A percentile compares a stretch with the other conserved stretches of the same genome.
These are phyloP conservation scores for Immersiella caudata DNA, from an alignment of 495 filamentous ascomycete genomes.

Conservation along the genomic window DNA sequence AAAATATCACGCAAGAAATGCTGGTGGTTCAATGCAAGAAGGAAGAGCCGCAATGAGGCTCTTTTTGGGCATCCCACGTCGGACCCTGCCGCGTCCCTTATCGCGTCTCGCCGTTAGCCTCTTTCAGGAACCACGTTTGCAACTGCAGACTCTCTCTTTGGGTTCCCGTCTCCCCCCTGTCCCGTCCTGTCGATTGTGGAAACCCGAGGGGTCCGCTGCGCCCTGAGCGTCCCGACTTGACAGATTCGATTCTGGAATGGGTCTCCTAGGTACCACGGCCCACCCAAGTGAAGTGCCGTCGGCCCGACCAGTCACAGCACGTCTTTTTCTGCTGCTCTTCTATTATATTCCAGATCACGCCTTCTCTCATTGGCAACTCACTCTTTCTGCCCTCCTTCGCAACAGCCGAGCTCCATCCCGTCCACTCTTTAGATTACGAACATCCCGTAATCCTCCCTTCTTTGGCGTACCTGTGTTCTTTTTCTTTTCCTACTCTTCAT, in stretches of 20 bases:
- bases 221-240: neutral
- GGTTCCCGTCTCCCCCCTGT: neutral
- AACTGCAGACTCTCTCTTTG: neutral
- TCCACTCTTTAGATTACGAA: constrained; percentile 39
- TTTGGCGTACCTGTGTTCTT: neutral
- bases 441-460: neutral
- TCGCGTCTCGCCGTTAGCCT: neutral
- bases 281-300: neutral
- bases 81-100: constrained; percentile 5
- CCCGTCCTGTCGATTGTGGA: neutral
- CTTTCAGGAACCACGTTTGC: neutral
- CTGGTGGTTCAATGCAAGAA: neutral
- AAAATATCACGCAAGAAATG: neutral
- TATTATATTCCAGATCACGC: neutral
- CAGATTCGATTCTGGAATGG: neutral
- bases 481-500: neutral
- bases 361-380: neutral
- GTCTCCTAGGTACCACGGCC: neutral
- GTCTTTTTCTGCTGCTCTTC: neutral
- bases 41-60: neutral
- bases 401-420: constrained; percentile 22
- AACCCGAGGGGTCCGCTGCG: neutral
- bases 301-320: constrained; percentile 8
- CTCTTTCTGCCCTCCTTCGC: constrained; percentile 2
- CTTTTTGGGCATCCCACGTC: constrained; percentile 8